Base-by-base conservation (phyloP, 2,329 filamentous ascomycete species). In the Coniosporium tulheliwenetii region DNA sequence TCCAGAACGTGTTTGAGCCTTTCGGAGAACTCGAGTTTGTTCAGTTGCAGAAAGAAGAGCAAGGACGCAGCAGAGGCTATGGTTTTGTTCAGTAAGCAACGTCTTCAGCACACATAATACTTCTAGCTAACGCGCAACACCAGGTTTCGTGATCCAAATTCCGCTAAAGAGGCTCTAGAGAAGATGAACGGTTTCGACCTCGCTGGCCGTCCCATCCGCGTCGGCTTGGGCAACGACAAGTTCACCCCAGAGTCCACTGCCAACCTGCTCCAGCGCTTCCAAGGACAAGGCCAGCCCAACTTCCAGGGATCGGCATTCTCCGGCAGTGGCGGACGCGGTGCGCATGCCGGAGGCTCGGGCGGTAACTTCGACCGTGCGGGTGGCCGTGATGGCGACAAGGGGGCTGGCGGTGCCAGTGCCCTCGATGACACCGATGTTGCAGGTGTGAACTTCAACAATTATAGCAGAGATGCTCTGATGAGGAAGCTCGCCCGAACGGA, bases 181-280 rank as follows among this genome's bases (percentile, higher is more conserved):
- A 94, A 95, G 66, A 95, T 98, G 89, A 98, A 98, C 65, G 87
- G 89, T 48, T 98, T 96, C 67, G 91, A 96, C 65, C 79, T 98
- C 52, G 91, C 91, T 55, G 87, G 87, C 64, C 87, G 91, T 60
- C 86, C 87, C 48, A 96, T 98, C 61, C 86, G 91, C 59, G 93
- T 98, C 63, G 91, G 91, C 64, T 85, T 98, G 69, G 91, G 91
- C 65, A 98, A 95, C 70, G 91, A 98, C 83, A 96, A 96, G 77
- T 96, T 96, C 67, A 96, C 87, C 65, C 83, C 87, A 57, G 91
- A 96, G 68, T 91, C 86, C 64, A 94, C 85, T 64, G 82, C 85
- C 61, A 87, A 85, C 66, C 76, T 93, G 59, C 70, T 93, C 58
- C 85, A 93, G 69, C 85, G 85, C 65, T 93, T 93, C 70, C 82